These are phyloP conservation scores for Ophiocordyceps australis DNA, from an alignment of 2,329 filamentous ascomycete species.

Conservation along the genomic window DNA sequence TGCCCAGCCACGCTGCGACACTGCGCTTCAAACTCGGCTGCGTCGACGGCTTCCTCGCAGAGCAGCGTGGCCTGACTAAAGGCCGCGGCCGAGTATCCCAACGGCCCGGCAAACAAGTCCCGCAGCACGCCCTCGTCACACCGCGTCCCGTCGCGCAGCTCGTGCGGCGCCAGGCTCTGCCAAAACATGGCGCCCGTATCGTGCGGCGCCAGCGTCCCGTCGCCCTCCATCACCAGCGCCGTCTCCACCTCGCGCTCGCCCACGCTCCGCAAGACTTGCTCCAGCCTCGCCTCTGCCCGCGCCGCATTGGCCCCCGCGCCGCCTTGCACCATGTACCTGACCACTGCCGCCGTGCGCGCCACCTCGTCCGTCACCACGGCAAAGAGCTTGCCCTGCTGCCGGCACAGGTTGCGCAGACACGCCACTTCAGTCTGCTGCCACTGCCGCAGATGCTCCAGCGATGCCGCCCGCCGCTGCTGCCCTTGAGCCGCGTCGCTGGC, in stretches of 20 bases:
- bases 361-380: constrained; percentile 11
- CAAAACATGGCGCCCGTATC: constrained; percentile 35
- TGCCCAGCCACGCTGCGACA: constrained; percentile 23
- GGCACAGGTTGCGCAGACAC: constrained; percentile 23
- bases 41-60: constrained; percentile 24
- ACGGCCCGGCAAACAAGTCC: constrained; percentile 22
- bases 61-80: constrained; percentile 35
- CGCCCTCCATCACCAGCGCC: constrained; percentile 37
- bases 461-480: constrained; percentile 13
- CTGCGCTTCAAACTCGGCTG: constrained; percentile 19
- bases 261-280: constrained; percentile 12
- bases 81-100: constrained; percentile 31
- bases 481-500: constrained; percentile 16
- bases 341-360: neutral
- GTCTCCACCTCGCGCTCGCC: constrained; percentile 14
- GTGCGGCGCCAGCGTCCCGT: constrained; percentile 30
- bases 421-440: constrained; percentile 30
- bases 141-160: neutral
- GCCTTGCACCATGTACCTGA: no score
- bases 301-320: constrained; percentile 17
- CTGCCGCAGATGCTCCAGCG: constrained; percentile 17
- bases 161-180: constrained; percentile 8
- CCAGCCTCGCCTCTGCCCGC: constrained; percentile 11
- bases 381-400: constrained; percentile 26
- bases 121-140: constrained; percentile 16